Percentiles rank a stretch among this genome's conserved stretches.
Conservation (phyloP, 139 green algal genomes). For the Gonium pectorale region DNA sequence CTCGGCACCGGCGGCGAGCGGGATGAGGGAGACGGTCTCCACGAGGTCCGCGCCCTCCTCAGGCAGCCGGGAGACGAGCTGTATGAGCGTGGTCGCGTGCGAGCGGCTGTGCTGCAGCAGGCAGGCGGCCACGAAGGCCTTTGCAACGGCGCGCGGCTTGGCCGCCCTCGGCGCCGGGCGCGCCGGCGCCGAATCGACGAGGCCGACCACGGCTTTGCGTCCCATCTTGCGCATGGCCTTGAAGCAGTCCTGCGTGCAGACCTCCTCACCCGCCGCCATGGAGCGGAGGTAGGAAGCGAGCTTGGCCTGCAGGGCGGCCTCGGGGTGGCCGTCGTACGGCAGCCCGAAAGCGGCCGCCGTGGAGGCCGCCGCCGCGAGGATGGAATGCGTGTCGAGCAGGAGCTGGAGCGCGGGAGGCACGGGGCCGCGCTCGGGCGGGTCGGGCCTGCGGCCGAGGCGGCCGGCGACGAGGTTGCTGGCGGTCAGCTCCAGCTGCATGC, state of each 20-base stretch:
- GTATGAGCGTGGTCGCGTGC: slow-evolving; percentile 17
- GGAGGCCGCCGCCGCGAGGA: slow-evolving; percentile 9
- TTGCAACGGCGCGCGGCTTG: not conserved
- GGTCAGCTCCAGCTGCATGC: slow-evolving; percentile 7
- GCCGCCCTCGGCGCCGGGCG: not conserved
- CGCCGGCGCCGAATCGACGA: slow-evolving; percentile 12
- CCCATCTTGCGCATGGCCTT: slow-evolving; percentile 41
- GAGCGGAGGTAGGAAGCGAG: slow-evolving; percentile 28
- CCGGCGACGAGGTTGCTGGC: slow-evolving; percentile 2
- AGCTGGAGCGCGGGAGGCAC: slow-evolving; percentile 31
- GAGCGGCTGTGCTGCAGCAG: slow-evolving; percentile 42
- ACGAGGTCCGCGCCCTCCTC: not conserved
- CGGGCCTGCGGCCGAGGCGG: not conserved
- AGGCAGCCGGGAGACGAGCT: slow-evolving; percentile 18
- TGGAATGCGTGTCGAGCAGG: slow-evolving; percentile 15
- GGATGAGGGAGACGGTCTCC: slow-evolving; percentile 20
- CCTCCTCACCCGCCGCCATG: not conserved
- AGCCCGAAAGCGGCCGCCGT: slow-evolving; percentile 36
- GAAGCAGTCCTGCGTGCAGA: slow-evolving; percentile 41
- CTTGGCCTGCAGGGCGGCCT: slow-evolving; percentile 31
- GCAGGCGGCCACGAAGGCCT: slow-evolving; percentile 45
- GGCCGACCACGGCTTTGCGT: not conserved
- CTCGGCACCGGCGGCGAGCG: slow-evolving; percentile 21
- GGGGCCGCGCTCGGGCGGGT: slow-evolving; percentile 7
- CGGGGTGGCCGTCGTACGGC: slow-evolving; percentile 16